Evolutionary conservation across 495 filamentous ascomycete species (phyloP).

Genomic region (Neurospora hispaniola): DNA sequence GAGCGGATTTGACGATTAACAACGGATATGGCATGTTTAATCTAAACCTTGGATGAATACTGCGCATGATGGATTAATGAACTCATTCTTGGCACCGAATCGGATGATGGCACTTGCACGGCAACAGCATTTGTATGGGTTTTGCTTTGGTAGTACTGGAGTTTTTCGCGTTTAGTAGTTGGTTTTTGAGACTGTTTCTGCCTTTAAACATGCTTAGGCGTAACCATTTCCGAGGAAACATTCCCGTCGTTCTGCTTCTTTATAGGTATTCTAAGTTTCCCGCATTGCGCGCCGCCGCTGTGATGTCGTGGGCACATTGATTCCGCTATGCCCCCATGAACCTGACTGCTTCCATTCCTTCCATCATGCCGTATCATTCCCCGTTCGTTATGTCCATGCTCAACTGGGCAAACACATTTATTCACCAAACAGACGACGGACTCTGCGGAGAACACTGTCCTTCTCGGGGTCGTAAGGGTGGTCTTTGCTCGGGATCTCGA

Average conservation of each 20-base stretch:
- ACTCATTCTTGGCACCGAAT: background rate
- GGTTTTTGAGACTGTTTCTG: background rate
- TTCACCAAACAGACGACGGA: conserved; percentile 86
- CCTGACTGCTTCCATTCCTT: background rate
- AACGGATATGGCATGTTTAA: background rate
- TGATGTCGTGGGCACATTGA: background rate
- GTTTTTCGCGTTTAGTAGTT: background rate
- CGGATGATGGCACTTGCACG: background rate
- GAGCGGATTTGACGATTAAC: background rate
- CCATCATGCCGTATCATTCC: background rate
- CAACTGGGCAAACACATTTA: conserved; percentile 25
- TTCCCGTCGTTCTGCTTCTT: background rate
- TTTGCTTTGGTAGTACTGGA: background rate
- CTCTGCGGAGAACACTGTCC: conserved; percentile 89
- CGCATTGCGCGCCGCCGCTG: background rate
- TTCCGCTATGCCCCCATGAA: background rate
- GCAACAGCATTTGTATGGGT: background rate
- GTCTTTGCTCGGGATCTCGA: conserved; percentile 98
- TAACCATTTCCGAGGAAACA: background rate
- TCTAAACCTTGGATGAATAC: background rate
- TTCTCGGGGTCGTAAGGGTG: conserved; percentile 99
- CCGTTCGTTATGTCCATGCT: background rate
- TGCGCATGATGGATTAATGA: conserved; percentile 5
- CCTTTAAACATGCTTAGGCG: background rate
- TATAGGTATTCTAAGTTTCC: background rate